These are phyloP conservation scores for Aspergillus sclerotioniger DNA, from an alignment of 495 filamentous ascomycete species.

Conservation along the genomic window DNA sequence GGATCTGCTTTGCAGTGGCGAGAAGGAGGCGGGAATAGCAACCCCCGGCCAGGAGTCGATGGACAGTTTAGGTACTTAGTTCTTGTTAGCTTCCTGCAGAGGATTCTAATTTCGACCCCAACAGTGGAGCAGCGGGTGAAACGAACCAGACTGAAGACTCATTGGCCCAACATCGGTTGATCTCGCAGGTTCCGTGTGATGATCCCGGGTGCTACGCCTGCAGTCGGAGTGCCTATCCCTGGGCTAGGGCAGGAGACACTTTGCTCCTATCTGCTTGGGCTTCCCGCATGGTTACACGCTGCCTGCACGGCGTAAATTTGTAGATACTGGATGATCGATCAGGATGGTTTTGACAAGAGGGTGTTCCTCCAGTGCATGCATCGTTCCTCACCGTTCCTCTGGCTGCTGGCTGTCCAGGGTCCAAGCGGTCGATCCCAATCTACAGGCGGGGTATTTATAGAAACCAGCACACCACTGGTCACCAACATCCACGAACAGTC, in stretches of 20 bases:
- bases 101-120: constrained; percentile 5
- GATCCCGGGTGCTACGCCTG: neutral
- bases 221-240: neutral
- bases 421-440: neutral
- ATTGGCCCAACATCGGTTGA: constrained; percentile 1
- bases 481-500: neutral
- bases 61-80: neutral
- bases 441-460: neutral
- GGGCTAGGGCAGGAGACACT: too few species aligned
- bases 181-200: constrained; percentile 1
- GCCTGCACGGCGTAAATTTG: too few species aligned
- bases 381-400: neutral
- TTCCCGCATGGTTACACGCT: neutral
- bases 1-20: neutral
- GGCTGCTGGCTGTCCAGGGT: neutral
- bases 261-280: neutral
- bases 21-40: neutral
- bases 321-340: too few species aligned
- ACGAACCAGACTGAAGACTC: neutral
- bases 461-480: neutral
- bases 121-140: constrained; percentile 6
- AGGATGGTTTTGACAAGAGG: too few species aligned
- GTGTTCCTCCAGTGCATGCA: neutral
- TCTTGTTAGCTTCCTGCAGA: neutral
- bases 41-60: neutral